phyloP scores from a whole-genome alignment of 2,329 filamentous ascomycete species.

The Elsinoe necatrix region DNA sequence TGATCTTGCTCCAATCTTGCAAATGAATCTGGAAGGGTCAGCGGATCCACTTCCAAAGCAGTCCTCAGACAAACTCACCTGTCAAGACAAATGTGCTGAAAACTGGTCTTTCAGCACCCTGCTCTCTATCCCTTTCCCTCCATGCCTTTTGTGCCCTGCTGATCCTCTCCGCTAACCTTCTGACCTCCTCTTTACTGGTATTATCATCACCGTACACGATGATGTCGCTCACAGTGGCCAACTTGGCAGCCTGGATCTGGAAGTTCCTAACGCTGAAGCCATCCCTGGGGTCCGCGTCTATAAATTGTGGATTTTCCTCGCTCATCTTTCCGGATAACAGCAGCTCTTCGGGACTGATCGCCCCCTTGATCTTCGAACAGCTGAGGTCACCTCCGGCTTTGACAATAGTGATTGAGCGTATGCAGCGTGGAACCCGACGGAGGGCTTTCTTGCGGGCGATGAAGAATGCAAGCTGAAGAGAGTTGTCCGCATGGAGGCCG shows the following conservation, averaged over 20 bases:
- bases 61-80: constrained; percentile 35
- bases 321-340: constrained; percentile 44
- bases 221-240: constrained; percentile 82
- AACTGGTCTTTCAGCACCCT: constrained; percentile 33
- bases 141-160: constrained; percentile 69
- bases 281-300: constrained; percentile 75
- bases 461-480: constrained; percentile 85
- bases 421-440: constrained; percentile 62
- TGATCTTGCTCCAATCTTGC: constrained; percentile 61
- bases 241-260: constrained; percentile 86
- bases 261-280: constrained; percentile 97
- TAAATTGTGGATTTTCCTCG: constrained; percentile 53
- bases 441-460: constrained; percentile 63
- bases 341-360: constrained; percentile 73
- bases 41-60: background rate
- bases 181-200: constrained; percentile 52
- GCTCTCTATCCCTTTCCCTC: constrained; percentile 45
- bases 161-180: constrained; percentile 56
- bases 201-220: constrained; percentile 77
- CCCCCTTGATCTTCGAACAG: constrained; percentile 71
- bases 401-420: constrained; percentile 74
- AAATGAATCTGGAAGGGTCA: constrained; percentile 45
- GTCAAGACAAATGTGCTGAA: constrained; percentile 81
- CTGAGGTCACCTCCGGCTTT: constrained; percentile 78
- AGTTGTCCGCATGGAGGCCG: constrained; percentile 80